Evolutionary conservation across 106 monocot species (phyloP).

Genomic region (Gastrodia elata): DNA sequence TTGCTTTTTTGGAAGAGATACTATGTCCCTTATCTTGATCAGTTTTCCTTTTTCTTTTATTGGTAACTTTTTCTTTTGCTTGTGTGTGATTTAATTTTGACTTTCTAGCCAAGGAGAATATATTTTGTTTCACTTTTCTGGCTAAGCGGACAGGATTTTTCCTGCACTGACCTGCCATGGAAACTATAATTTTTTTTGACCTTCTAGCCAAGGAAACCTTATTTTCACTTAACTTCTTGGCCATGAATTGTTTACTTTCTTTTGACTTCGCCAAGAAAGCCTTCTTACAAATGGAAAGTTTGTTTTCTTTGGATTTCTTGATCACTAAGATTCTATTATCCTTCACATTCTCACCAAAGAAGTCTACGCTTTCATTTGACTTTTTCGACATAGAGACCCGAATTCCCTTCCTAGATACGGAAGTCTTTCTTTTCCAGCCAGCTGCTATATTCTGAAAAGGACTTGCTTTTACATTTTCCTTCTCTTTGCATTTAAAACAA

Average conservation of each 20-base stretch:
- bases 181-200: constrained; percentile 19
- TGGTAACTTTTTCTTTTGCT: constrained; percentile 10
- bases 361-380: constrained; percentile 6
- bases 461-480: constrained; percentile 18
- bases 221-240: constrained; percentile 9
- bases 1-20: constrained; percentile 10
- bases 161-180: not conserved
- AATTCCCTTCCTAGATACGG: constrained; percentile 1
- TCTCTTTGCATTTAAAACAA: constrained; percentile 52
- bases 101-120: not conserved
- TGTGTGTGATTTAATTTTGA: constrained; percentile 2
- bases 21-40: constrained; percentile 7
- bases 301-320: constrained; percentile 9
- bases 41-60: constrained; percentile 9
- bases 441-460: not conserved
- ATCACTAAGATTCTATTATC: not conserved
- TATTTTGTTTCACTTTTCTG: constrained; percentile 15
- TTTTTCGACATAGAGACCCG: not conserved
- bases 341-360: not conserved
- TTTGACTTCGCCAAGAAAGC: not conserved
- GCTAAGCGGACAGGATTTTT: constrained; percentile 9
- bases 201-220: constrained; percentile 11
- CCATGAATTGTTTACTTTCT: constrained; percentile 17
- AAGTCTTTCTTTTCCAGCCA: constrained; percentile 9
- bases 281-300: constrained; percentile 12